Percentiles rank a stretch among this genome's conserved stretches.
Evolutionary conservation across 2,329 filamentous ascomycete genomes (phyloP).

Genomic region (Monilinia polystroma): DNA sequence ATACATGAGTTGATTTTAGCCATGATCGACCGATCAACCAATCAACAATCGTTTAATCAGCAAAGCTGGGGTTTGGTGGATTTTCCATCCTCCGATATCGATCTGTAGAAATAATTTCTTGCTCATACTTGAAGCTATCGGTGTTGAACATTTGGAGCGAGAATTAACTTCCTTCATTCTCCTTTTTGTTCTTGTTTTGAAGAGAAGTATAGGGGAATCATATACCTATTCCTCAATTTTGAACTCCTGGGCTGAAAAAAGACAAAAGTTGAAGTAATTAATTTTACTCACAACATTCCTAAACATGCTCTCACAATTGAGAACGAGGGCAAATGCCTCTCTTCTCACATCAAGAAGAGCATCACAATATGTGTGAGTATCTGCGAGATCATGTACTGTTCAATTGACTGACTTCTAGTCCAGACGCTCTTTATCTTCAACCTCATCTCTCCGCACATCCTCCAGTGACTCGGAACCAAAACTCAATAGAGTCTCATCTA

Average conservation of each 20-base stretch:
- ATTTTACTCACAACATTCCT: conserved; percentile 18
- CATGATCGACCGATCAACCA: not conserved
- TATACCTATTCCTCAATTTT: not conserved
- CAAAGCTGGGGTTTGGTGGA: conserved; percentile 17
- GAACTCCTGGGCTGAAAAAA: not conserved
- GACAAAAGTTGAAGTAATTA: conserved; percentile 13
- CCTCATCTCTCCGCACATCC: conserved; percentile 32
- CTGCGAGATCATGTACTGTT: not conserved
- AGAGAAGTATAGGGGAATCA: not conserved
- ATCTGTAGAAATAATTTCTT: conserved; percentile 24
- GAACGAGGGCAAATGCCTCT: conserved; percentile 35
- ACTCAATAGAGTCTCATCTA: conserved; percentile 80
- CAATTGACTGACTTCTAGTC: conserved; percentile 22
- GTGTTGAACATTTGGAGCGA: not conserved
- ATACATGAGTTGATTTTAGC: not conserved
- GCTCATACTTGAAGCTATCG: not conserved
- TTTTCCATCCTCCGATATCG: conserved; percentile 23
- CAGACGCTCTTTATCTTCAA: conserved; percentile 39
- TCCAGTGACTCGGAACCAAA: conserved; percentile 40
- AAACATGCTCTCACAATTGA: conserved; percentile 37
- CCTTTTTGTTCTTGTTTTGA: not conserved
- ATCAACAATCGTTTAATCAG: conserved; percentile 13
- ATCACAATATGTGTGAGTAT: conserved; percentile 38
- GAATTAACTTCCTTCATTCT: not conserved
- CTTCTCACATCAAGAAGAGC: conserved; percentile 35